Evolutionary conservation across 345 rosid genomes (phyloP), one percentile per base, ranked within the genome.

Genomic region (Lumnitzera littorea): DNA sequence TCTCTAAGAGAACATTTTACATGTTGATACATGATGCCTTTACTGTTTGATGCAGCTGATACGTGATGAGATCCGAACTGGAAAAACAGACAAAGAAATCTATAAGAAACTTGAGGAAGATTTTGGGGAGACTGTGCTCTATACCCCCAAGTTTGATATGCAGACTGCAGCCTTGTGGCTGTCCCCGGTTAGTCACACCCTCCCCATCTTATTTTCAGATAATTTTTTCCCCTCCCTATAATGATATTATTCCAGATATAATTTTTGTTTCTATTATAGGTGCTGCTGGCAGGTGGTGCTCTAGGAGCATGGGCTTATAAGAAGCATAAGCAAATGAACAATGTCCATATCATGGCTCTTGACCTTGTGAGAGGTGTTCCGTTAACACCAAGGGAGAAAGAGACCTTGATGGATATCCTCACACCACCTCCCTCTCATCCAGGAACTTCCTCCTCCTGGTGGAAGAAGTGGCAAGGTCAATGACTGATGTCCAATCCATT

Each of bases 111-210:
- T 94, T 5, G 96, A 90, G 81, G 89, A 88, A 53, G 97, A 94
- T 15, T 94, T 13, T 63, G 99, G 99, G 61, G 99, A 94, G 82
- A 90, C 99, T 0, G 95, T 94, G 56, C 99, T 94, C 58, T 94
- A 94, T 51, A 76, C 99, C 20, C 96, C 96, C 0, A 94, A 90
- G 62, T 94, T 94, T 62, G 99, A 94, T 72, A 7, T 81, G 74
- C 97, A 94, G 71, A 94, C 97, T 36, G 97, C 97, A 2, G 96
- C 83, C 49, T 74, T 94, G 74, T 88, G 97, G 96, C 79, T 90
- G 57, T 87, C 92, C 31, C 95, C 96, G 75, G 95, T 86, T 46
- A 78, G 96, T 84, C 64, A 54, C 29, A 51, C 31, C 47, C 12
- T 14, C 48, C 15, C 54, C 14, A 15, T 36, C 31, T 61, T 51